These are phyloP conservation scores for Rhodamnia rubescens DNA, from an alignment of 345 rosid genomes.

Conservation along the genomic window DNA sequence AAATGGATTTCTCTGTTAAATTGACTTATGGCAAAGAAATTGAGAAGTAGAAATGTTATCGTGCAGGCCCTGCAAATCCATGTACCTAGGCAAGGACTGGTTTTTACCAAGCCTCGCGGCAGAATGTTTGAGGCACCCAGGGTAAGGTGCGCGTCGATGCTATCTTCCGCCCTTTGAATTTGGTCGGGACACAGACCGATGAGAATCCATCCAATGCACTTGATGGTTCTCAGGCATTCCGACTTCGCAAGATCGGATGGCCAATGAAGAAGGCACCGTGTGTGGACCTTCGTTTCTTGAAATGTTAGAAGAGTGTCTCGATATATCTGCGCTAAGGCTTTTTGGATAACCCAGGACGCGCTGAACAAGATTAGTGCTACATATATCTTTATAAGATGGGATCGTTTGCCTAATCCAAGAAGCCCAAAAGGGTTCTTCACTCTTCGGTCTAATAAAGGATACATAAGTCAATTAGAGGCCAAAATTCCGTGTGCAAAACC, in stretches of 20 bases:
- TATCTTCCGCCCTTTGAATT: not conserved
- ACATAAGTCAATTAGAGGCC: not conserved
- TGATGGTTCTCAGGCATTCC: not conserved
- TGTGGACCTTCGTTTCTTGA: not conserved
- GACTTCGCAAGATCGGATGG: not conserved
- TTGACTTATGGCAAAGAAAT: too few relatives aligned
- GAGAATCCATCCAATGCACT: accelerated
- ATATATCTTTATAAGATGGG: too few relatives aligned
- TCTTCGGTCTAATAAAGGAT: not conserved
- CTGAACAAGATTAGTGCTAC: not conserved
- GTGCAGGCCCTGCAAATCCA: too few relatives aligned
- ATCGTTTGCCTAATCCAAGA: not conserved
- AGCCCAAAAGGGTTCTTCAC: not conserved
- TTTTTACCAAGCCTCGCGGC: not conserved
- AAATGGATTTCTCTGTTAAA: too few relatives aligned
- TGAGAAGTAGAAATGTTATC: too few relatives aligned
- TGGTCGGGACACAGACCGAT: not conserved
- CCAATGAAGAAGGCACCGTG: not conserved
- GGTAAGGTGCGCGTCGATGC: not conserved
- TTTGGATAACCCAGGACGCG: not conserved
- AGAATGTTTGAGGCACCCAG: not conserved
- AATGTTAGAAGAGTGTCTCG: not conserved
- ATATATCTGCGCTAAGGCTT: not conserved
- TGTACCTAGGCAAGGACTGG: not conserved
- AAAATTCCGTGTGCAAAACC: not conserved